Percentiles rank a stretch among this genome's conserved stretches.
phyloP scores from a whole-genome alignment of 2,329 filamentous ascomycete genomes.

The Fusarium piperis region DNA sequence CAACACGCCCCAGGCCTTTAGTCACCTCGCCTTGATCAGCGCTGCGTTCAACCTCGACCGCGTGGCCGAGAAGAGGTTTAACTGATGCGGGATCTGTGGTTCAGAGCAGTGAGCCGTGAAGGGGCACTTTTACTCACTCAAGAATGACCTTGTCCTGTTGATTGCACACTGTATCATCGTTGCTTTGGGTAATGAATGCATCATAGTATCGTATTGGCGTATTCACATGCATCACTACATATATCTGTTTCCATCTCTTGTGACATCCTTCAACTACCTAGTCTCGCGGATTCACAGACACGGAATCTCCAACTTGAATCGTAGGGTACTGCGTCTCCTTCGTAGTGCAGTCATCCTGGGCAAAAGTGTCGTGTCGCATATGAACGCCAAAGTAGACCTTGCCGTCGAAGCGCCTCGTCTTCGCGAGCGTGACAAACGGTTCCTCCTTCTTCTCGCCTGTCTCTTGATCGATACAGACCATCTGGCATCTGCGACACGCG shows the following conservation, averaged over 20 bases:
- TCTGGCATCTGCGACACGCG: conserved; percentile 88
- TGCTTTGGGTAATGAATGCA: background rate
- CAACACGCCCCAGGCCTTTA: conserved; percentile 83
- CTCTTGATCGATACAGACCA: conserved; percentile 92
- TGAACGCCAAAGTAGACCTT: conserved; percentile 93
- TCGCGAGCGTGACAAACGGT: conserved; percentile 87
- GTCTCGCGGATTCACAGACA: conserved; percentile 36
- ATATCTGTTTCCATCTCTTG: background rate
- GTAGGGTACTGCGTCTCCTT: conserved; percentile 47
- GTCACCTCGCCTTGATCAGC: conserved; percentile 78
- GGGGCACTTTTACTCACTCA: background rate
- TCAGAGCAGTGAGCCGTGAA: background rate
- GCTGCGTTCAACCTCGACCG: conserved; percentile 80
- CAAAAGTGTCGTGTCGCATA: conserved; percentile 60
- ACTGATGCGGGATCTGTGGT: conserved; percentile 23
- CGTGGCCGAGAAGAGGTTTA: conserved; percentile 44
- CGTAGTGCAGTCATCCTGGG: background rate
- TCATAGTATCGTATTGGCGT: background rate
- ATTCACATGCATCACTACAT: background rate
- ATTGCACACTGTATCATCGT: background rate
- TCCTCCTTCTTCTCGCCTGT: conserved; percentile 83
- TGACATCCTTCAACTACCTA: background rate
- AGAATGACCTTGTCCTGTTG: background rate
- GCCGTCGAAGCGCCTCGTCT: conserved; percentile 83
- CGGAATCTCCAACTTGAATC: conserved; percentile 61